These are phyloP conservation scores for Suhomyces ambrosiae DNA, from an alignment of 1,139 yeast genomes.

Conservation along the genomic window DNA sequence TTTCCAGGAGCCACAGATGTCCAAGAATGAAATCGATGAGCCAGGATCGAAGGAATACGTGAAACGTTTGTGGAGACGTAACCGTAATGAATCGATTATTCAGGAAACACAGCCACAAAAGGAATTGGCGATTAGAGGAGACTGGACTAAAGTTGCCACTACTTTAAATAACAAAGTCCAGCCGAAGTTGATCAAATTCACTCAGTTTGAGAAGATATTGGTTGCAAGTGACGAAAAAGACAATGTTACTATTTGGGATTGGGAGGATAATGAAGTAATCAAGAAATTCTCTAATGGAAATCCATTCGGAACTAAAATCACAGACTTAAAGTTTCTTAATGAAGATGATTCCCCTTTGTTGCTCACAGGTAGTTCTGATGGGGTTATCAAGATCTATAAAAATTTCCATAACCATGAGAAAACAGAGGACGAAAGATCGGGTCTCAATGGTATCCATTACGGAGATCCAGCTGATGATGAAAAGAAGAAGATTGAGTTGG, in stretches of 20 bases:
- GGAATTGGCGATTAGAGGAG: constrained; percentile 77
- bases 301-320: constrained; percentile 84
- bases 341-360: constrained; percentile 90
- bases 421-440: constrained; percentile 22
- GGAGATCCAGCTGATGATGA: constrained; percentile 31
- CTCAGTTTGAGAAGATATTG: constrained; percentile 87
- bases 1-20: constrained; percentile 96
- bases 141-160: constrained; percentile 74
- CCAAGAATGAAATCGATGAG: constrained; percentile 82
- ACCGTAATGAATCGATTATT: constrained; percentile 83
- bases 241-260: constrained; percentile 84
- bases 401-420: constrained; percentile 59
- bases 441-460: constrained; percentile 13
- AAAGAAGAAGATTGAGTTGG: constrained; percentile 52
- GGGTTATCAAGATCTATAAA: constrained; percentile 83
- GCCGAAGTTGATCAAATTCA: constrained; percentile 75
- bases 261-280: constrained; percentile 62
- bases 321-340: constrained; percentile 82
- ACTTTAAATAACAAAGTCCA: constrained; percentile 74
- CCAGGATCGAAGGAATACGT: constrained; percentile 90
- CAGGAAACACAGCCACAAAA: constrained; percentile 90
- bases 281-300: constrained; percentile 80
- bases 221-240: constrained; percentile 86
- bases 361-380: constrained; percentile 90
- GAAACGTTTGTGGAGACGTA: constrained; percentile 84